These are phyloP conservation scores for Colletotrichum sp. DNA, from an alignment of 2,329 filamentous ascomycete species.

Conservation along the genomic window DNA sequence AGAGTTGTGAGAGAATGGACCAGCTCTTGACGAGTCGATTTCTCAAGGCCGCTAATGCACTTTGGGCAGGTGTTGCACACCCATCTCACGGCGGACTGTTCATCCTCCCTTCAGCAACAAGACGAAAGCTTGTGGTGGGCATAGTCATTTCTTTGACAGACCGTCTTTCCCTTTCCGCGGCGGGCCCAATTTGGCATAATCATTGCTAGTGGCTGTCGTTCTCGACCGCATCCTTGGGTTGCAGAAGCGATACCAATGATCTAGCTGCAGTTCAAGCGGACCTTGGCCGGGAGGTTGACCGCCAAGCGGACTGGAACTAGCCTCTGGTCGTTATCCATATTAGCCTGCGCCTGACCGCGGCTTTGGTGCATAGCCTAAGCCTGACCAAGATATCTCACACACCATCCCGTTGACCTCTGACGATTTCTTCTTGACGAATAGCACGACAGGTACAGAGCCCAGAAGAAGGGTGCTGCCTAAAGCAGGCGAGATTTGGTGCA, in stretches of 20 bases:
- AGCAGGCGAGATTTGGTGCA: not conserved
- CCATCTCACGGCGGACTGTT: not conserved
- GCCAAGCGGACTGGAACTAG: not conserved
- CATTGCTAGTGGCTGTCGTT: not conserved
- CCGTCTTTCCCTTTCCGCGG: not conserved
- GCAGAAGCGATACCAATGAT: not conserved
- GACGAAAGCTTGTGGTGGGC: not conserved
- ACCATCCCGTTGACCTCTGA: not conserved
- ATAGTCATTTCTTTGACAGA: not conserved
- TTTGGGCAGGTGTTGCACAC: not conserved
- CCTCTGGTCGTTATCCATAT: not conserved
- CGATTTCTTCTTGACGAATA: not conserved
- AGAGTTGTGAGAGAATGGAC: constrained; percentile 4
- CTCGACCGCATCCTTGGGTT: not conserved
- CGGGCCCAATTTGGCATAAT: not conserved
- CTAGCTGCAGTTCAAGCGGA: not conserved
- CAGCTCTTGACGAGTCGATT: not conserved
- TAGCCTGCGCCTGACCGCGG: not conserved
- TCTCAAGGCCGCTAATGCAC: constrained; percentile 2
- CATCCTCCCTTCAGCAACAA: not conserved
- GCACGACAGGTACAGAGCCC: not conserved
- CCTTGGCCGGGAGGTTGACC: not conserved
- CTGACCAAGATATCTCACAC: not conserved
- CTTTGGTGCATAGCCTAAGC: not conserved
- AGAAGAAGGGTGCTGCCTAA: not conserved